phyloP scores from a whole-genome alignment of 805 yeast species.

The Yamadazyma olivae region DNA sequence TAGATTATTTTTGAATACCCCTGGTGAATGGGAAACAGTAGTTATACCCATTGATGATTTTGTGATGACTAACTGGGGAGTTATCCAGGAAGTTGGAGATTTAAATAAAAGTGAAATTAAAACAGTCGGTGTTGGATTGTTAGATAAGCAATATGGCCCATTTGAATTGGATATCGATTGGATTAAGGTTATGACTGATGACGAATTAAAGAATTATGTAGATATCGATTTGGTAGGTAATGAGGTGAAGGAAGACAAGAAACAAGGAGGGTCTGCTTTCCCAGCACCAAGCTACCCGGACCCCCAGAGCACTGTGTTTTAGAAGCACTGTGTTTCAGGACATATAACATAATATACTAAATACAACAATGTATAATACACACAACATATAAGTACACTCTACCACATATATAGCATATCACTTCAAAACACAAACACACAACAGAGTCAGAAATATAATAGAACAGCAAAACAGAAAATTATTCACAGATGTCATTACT shows the following conservation, averaged over 20 bases:
- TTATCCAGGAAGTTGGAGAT: slow-evolving; percentile 44
- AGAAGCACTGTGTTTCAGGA: no score
- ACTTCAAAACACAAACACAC: no score
- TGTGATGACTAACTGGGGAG: slow-evolving; percentile 83
- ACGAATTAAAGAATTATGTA: slow-evolving; percentile 20
- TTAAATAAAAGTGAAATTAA: slow-evolving; percentile 64
- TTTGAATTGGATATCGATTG: slow-evolving; percentile 67
- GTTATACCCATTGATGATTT: slow-evolving; percentile 74
- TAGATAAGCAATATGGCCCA: slow-evolving; percentile 78
- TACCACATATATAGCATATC: no score
- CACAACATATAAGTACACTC: no score
- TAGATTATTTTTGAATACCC: slow-evolving; percentile 65
- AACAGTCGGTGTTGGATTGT: slow-evolving; percentile 74
- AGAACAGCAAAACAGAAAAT: no score
- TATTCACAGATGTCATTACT: no score
- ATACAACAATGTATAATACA: no score
- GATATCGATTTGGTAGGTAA: slow-evolving; percentile 1
- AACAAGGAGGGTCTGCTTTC: slow-evolving; percentile 3
- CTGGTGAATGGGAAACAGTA: slow-evolving; percentile 83
- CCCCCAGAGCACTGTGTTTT: slow-evolving; percentile 7
- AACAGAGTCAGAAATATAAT: no score
- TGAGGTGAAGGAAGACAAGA: background rate
- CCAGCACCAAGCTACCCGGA: slow-evolving; percentile 3
- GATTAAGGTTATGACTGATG: slow-evolving; percentile 65
- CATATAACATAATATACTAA: no score